Conservation (phyloP, 2,329 filamentous ascomycete species). For the Penicillium sp. region DNA sequence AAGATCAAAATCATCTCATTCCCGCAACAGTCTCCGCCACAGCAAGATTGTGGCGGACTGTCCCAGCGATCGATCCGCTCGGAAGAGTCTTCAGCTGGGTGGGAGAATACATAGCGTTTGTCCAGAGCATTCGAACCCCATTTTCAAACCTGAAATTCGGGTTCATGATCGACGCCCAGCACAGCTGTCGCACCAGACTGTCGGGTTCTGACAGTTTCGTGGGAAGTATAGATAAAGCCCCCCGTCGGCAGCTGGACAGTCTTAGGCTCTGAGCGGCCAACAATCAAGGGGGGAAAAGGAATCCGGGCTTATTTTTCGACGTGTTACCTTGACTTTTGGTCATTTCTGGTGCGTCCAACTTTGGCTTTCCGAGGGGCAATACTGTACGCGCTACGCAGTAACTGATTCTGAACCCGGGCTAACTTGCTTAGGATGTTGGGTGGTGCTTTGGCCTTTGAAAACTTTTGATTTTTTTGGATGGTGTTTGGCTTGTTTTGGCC, state of each 20-base stretch:
- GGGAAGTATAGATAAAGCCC: conserved; percentile 1
- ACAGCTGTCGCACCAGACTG: conserved; percentile 28
- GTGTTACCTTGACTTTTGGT: neutral
- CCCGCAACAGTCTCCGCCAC: conserved; percentile 7
- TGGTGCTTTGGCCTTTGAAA: neutral
- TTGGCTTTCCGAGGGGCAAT: neutral
- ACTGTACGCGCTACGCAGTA: too few species aligned
- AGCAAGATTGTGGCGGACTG: conserved; percentile 3
- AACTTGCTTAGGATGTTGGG: neutral
- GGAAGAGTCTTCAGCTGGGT: neutral
- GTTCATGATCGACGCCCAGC: conserved; percentile 20
- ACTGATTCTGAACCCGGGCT: neutral
- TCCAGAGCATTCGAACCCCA: conserved; percentile 11
- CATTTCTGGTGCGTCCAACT: neutral
- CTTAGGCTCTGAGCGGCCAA: neutral
- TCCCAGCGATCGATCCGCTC: conserved; percentile 4
- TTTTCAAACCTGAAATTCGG: conserved; percentile 4
- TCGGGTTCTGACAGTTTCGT: conserved; percentile 29
- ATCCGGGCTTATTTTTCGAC: conserved; percentile 7
- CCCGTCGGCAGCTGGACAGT: neutral
- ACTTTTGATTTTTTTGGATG: neutral
- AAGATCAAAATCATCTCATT: neutral
- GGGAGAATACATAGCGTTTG: conserved; percentile 5
- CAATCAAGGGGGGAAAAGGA: conserved; percentile 2
- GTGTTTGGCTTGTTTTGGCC: neutral